Evolutionary conservation across 331 rosid species (phyloP).

Genomic region (Telfairia occidentalis): DNA sequence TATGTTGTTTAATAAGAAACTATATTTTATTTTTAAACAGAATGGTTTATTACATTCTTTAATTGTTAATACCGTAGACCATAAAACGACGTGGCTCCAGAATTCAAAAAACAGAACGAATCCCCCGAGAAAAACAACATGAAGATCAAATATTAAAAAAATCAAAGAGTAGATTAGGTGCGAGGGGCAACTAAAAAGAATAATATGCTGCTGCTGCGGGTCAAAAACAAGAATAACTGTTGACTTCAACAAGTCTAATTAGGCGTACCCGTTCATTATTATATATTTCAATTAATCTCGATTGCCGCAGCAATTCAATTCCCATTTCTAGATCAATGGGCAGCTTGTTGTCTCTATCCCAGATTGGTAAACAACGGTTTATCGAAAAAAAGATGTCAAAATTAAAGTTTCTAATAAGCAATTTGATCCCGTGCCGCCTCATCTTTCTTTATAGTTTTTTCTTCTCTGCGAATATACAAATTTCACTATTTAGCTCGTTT

Average conservation of each 20-base stretch:
- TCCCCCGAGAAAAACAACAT: neutral
- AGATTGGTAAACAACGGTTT: neutral
- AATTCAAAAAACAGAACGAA: neutral
- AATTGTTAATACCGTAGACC: too few relatives aligned
- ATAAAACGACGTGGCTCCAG: neutral
- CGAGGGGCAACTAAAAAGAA: neutral
- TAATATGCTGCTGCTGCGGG: neutral
- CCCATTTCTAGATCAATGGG: neutral
- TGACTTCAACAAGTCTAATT: neutral
- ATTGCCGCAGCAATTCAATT: neutral
- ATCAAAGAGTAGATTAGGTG: neutral
- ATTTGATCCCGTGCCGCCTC: conserved; percentile 11
- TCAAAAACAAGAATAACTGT: neutral
- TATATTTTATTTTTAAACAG: too few relatives aligned
- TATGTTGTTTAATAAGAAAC: too few relatives aligned
- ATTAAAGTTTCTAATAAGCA: neutral
- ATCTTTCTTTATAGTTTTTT: neutral
- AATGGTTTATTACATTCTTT: too few relatives aligned
- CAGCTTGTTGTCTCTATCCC: neutral
- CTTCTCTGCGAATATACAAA: neutral
- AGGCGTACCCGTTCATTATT: neutral
- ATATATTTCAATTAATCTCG: neutral
- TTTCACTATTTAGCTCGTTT: neutral
- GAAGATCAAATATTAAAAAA: neutral
- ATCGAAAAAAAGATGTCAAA: neutral